A percentile compares a stretch with the other conserved stretches of the same genome.
phyloP scores from a whole-genome alignment of 2,329 filamentous ascomycete species.

The Aspergillus ochraceoroseus region DNA sequence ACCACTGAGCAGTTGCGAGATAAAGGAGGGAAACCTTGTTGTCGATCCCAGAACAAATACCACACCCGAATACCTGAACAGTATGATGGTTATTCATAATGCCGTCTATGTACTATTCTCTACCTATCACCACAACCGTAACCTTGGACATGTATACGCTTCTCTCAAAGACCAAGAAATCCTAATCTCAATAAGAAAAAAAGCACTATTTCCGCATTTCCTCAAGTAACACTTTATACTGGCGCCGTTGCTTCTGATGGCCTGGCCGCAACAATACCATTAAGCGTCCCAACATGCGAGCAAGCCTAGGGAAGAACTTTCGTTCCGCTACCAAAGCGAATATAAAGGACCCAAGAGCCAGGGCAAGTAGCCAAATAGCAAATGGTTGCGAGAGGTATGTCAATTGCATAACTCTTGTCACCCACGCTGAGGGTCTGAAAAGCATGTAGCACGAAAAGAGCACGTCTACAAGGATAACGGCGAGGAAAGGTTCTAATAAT shows the following conservation, averaged over 20 bases:
- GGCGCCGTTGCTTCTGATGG: constrained; percentile 70
- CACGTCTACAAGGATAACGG: constrained; percentile 66
- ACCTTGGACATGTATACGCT: background rate
- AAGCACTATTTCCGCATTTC: constrained; percentile 47
- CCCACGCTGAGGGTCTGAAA: constrained; percentile 63
- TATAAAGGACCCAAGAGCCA: constrained; percentile 66
- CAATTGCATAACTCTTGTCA: constrained; percentile 75
- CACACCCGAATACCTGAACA: no score
- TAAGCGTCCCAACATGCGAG: constrained; percentile 60
- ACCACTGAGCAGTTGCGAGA: constrained; percentile 65
- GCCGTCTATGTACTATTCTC: no score
- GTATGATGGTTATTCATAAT: no score
- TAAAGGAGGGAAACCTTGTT: no score
- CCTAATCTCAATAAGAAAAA: background rate
- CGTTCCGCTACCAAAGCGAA: constrained; percentile 68
- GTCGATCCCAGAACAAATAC: constrained; percentile 1
- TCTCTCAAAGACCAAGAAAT: background rate
- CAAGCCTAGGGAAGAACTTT: constrained; percentile 63
- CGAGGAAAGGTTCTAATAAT: constrained; percentile 69
- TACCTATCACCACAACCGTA: background rate
- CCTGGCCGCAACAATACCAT: constrained; percentile 55
- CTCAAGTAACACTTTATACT: constrained; percentile 78
- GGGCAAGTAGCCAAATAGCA: constrained; percentile 62
- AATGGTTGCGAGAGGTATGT: constrained; percentile 71
- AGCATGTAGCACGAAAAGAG: constrained; percentile 74